Evolutionary conservation across 1,284 basidiomycete genomes (phyloP), one percentile per base, ranked within the genome.

Genomic region (Fomitopsis schrenkii): DNA sequence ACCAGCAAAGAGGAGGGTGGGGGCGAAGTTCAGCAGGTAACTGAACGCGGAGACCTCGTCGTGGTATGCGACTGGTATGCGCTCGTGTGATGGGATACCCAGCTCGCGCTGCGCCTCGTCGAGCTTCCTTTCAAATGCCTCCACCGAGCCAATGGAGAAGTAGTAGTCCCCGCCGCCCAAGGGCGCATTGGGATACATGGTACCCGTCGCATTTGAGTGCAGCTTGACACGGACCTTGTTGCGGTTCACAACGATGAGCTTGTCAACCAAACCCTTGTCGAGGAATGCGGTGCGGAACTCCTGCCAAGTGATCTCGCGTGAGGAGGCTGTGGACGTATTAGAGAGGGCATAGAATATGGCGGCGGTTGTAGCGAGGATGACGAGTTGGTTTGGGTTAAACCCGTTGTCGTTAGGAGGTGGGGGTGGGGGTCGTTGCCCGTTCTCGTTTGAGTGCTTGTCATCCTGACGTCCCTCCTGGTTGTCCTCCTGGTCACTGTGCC

Each of bases 141-240:
- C 97, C 38, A 98, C 90, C 56, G 94, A 97, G 57, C 97, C 97
- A 71, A 99, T 98, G 61, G 94, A 96, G 84, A 99, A 99, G 77
- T 91, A 90, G 78, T 94, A 98, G 36, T 91, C 88, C 40, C 83
- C 83, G 22, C 80, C 79, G 19, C 79, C 78, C 26, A 79, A 68
- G 7, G 81, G 71, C 15, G 83, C 74, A 17, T 79, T 74, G 38
- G 89, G 86, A 66, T 90, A 89, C 79, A 90, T 85, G 35, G 84
- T 80, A 28, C 87, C 88, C 9, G 90, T 86, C 26, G 93, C 92
- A 75, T 95, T 95, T 19, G 90, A 87, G 75, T 95, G 92, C 36
- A 95, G 81, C 72, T 91, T 90, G 67, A 97, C 87, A 58, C 93
- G 91, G 60, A 98, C 97, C 72, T 87, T 91, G 64, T 87, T 86